A percentile compares a stretch with the other conserved stretches of the same genome.
phyloP scores from a whole-genome alignment of 805 yeast species.

The Torulaspora maleeae region DNA sequence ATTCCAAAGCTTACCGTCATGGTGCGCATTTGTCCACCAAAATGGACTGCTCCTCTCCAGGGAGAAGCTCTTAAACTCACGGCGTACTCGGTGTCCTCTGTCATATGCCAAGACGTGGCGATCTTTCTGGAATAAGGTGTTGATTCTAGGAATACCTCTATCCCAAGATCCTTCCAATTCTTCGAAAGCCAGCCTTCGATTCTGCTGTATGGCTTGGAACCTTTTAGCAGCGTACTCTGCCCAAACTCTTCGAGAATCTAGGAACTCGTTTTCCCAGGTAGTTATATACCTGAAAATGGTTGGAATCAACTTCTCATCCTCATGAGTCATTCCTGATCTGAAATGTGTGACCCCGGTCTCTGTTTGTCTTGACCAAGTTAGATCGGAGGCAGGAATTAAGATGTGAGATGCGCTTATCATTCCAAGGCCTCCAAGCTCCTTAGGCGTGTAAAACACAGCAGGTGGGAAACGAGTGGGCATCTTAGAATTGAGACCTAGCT shows the following conservation, averaged over 20 bases:
- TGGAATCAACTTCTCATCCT: conserved; percentile 78
- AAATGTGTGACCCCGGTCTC: conserved; percentile 93
- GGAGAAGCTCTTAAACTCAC: conserved; percentile 70
- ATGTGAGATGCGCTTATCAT: conserved; percentile 97
- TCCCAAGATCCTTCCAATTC: conserved; percentile 96
- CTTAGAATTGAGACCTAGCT: conserved; percentile 90
- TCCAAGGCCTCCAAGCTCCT: conserved; percentile 95
- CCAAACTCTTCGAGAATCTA: conserved; percentile 96
- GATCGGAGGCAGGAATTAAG: conserved; percentile 86
- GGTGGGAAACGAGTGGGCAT: conserved; percentile 99
- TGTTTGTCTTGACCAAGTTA: conserved; percentile 87
- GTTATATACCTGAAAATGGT: conserved; percentile 89
- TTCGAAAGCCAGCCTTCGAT: conserved; percentile 82
- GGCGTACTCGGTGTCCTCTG: conserved; percentile 83
- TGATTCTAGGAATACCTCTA: conserved; percentile 92
- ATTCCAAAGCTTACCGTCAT: conserved; percentile 96
- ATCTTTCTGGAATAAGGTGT: conserved; percentile 91
- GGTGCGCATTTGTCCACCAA: conserved; percentile 94
- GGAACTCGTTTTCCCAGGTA: conserved; percentile 94
- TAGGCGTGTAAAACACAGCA: conserved; percentile 96
- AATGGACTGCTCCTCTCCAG: conserved; percentile 76
- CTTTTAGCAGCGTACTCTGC: conserved; percentile 91
- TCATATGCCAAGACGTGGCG: conserved; percentile 92
- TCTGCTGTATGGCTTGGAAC: conserved; percentile 78
- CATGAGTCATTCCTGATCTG: conserved; percentile 86